Base-by-base conservation (phyloP, 1,284 basidiomycete species). In the Athelia psychrophila region DNA sequence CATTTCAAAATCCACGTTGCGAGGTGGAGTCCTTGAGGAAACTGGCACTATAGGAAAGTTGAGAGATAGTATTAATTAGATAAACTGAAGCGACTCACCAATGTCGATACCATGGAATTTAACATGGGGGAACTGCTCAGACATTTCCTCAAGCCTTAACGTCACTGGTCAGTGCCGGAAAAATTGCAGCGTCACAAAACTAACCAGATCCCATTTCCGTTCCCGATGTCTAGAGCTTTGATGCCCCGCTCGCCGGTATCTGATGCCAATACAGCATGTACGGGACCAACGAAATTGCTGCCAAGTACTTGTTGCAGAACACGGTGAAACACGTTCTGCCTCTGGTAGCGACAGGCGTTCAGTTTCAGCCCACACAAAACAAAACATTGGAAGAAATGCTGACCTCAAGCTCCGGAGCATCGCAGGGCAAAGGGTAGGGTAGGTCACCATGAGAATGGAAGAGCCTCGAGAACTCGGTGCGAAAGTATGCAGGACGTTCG, bases 81-180 rank as follows among this genome's bases (percentile, higher is more conserved):
- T 23, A 46, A 46, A 32, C 42, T 52, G 49, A 51, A 44, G 54
- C 55, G 30, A 47, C 51, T 53, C 64, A 88, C 86, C 86, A 57
- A 87, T 85, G 67, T 91, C 88, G 50, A 88, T 64, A 47, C 84
- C 88, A 57, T 78, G 72, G 60, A 91, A 86, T 58, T 71, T 69
- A 51, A 80, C 83, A 60, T 79, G 72, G 23, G 79, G 81, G 62
- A 85, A 91, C 47, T 75, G 71, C 48, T 60, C 66, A 50, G 84
- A 85, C 83, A 91, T 86, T 57, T 88, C 83, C 63, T 84, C 74
- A 4, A 82, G 72, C 88, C 88, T 91, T 56, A 48, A 54, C 49
- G 40, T 49, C 16, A 50, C 50, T 51, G 51, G 60, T 59, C 53
- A 60, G 51, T 51, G 58, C 51, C 58, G 6, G 24, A n/a, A 44